Base-by-base conservation (phyloP, 768 basidiomycete species). In the Xerocomellus dryophilus region DNA sequence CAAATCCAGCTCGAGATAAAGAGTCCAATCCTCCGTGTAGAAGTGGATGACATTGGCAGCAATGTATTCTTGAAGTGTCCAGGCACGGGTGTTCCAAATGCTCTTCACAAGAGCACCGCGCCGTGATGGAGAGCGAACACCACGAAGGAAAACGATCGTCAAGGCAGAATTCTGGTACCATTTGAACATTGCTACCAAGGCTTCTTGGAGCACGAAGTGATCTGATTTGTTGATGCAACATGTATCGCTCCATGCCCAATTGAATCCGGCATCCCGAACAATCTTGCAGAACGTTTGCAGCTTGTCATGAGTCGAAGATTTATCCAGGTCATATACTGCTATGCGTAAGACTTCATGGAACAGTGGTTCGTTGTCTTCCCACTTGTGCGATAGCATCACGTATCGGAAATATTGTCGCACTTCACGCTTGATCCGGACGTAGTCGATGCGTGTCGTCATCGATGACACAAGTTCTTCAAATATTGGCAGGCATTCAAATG, bases 41-140 rank as follows among this genome's bases (percentile, higher is more conserved):
- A 45, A 45, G 12, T 20, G 44, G 12, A 45, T 10, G 12, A 32
- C 20, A 12, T 9, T 45, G 12, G 44, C 17, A 5, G 44, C 44
- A 7, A 45, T 12, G 4, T 45, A 45, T 32, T 45, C 44, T 20
- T 45, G 44, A 7, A 45, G 31, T 20, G 44, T 45, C 44, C 54
- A 55, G 0, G 43, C 36, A 7, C 54, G 50, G 7, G 53, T 54
- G 14, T 49, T 54, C 56, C 56, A 57, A 11, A 57, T 25, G 14
- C 56, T 57, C 17, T 8, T n/a, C 32, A 18, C 20, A 2, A 55
- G 47, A 31, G 34, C 53, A 0, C 47, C 46, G 2, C 20, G 25
- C 20, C 4, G n/a, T 2, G 47, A 44, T 5, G 32, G 23, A 3
- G 39, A 39, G 8, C 32, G 23, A 25, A 47, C 46, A 36, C 46